Evolutionary conservation across 2,329 filamentous ascomycete genomes (phyloP), one percentile per base, ranked within the genome.

Genomic region (Talaromyces islandicus): DNA sequence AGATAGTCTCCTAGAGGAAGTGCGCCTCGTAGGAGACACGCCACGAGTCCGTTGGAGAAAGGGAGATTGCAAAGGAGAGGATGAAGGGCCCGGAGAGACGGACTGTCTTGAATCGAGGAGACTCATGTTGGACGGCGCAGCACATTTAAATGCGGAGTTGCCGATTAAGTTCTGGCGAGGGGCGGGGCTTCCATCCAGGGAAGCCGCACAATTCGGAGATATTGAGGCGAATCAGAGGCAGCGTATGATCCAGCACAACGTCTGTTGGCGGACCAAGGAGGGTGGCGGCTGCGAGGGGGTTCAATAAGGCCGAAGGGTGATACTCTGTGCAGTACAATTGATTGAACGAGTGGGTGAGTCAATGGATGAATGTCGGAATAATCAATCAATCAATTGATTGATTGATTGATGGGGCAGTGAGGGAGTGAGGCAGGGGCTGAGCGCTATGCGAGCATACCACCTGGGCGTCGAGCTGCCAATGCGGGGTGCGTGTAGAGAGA

Each of bases 211-310:
- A 38, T 41, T 43, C 59, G 59, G 59, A 51, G 59, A 53, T 51
- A 54, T 58, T 55, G 48, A 52, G 6, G 17, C 27, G 19, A 35
- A 55, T 55, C 53, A 46, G 19, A 24, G 41, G 21, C 43, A 46
- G 19, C 43, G 43, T 17, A 24, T 46, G 7, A n/a, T 10, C 43
- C 5, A 9, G 17, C 43, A 12, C 43, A 21, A 24, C n/a, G n/a
- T 24, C 53, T 35, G 29, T n/a, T 55, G n/a, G 27, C 10, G n/a
- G 30, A n/a, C 29, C 21, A 19, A 43, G 46, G 43, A 46, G 30
- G 52, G 27, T 35, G 25, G 46, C 11, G 51, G 54, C 58, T 62
- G 60, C 60, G 57, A 62, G 60, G 60, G 60, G 60, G 54, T 25
- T 30, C 19, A 50, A 38, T 60, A 46, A 38, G 27, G 25, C 27